Base-by-base conservation (phyloP, 108 stramenopile species). In the Cyclotella cryptica region DNA sequence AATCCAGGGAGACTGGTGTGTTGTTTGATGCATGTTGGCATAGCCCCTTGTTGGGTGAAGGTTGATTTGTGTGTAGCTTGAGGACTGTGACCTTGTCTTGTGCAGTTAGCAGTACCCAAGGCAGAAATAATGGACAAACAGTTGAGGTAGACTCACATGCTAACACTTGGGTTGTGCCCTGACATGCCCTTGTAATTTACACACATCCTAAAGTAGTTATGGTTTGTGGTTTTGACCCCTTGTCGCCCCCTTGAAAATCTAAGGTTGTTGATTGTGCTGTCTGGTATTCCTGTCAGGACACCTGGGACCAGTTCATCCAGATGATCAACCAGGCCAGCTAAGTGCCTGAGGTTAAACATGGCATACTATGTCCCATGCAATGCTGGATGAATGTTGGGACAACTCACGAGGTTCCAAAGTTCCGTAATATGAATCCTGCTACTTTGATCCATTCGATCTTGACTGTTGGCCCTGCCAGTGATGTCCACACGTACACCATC, bases 351-450 rank as follows among this genome's bases (percentile, higher is more conserved):
- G 44, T 75, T n/a, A n/a, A n/a, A n/a, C n/a, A n/a, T n/a, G n/a
- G n/a, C n/a, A n/a, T 78, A 9, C 63, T 78, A 17, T 78, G 77
- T 45, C 77, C 70, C 17, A 78, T 78, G 77, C 70, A 71, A 46
- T 51, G 41, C 26, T 22, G 60, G 24, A 42, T 71, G 69, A 71
- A 78, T 71, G 70, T 53, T 10, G 41, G 62, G 43, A 69, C n/a
- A 13, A 58, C 71, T 62, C 28, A 71, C 39, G 60, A 71, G 15
- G 11, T 9, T 10, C 70, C 77, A 9, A 78, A 78, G 49, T 78
- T 78, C n/a, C 24, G 71, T 29, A 17, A 21, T 0, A 3, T 22
- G 7, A 44, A 63, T 14, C 77, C 77, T 30, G 62, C 62, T 65
- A 28, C 40, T 40, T n/a, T 41, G 29, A 55, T 44, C 21, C 77